Base-by-base conservation (phyloP, 2,329 filamentous ascomycete species). In the Aspergillus arachidicola region DNA sequence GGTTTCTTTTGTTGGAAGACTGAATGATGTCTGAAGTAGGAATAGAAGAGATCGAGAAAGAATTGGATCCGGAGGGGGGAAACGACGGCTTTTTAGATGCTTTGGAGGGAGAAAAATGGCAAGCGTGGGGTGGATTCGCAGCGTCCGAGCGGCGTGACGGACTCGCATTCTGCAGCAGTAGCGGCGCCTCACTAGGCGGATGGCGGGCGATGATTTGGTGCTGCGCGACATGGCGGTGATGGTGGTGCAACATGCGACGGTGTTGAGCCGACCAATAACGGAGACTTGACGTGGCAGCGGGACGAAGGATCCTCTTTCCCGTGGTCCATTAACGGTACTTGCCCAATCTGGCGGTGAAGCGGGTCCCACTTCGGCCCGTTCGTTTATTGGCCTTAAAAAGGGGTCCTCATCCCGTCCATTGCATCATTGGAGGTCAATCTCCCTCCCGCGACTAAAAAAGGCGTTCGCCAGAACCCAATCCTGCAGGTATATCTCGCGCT, bases 171-270 rank as follows among this genome's bases (percentile, higher is more conserved):
- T 60, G 63, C 66, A 62, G 64, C 64, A 66, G 61, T 59, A 48
- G 50, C 45, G 57, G 54, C 61, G 66, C 66, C 65, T 68, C 65
- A 64, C 62, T 62, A 28, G 56, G 36, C 57, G 51, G 32, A 56
- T 58, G 55, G 36, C 34, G 57, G 26, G 61, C 58, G 54, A 54
- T 69, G 68, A 69, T 69, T 69, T 62, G 68, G 60, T 61, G 54
- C 61, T 68, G 66, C 66, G 54, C 62, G 61, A 66, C 65, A 66
- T 63, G 63, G 65, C 58, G 65, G 66, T 67, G 67, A 67, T 68
- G 36, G 54, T 62, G 58, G 62, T 67, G 65, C 66, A 66, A 61
- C 57, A 55, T 58, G 59, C 66, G 60, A 64, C 59, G 59, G 61
- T 68, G 64, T 61, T 62, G 58, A 43, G 28, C 62, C 61, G 59